Evolutionary conservation across 805 yeast species (phyloP), one percentile per base, ranked within the genome.

Genomic region (Lipomyces yamadae): DNA sequence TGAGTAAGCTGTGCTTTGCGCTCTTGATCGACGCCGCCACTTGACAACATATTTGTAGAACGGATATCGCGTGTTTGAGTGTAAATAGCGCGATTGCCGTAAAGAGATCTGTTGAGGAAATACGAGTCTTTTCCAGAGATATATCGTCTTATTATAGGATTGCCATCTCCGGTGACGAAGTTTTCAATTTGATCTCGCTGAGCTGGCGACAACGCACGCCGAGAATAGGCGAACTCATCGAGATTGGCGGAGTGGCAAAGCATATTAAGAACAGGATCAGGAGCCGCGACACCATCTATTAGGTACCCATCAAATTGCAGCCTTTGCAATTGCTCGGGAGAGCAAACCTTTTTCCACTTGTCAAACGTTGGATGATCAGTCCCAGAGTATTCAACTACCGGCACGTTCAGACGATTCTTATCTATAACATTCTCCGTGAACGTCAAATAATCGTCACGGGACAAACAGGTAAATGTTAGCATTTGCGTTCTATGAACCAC

Each of bases 251-350:
- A 78, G 62, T 79, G 78, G 70, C 89, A 86, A 39, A 93, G 81
- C 92, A 90, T 91, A 62, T 83, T 81, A 60, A 91, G 74, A 0
- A 94, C 96, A 8, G 84, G 83, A 4, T 76, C 74, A 0, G 97
- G 97, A 0, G 97, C 98, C 2, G 78, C 77, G 2, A 94, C 73
- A 69, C 85, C 85, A 72, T 95, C 97, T 1, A 84, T 77, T 33
- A 92, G 71, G 73, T 85, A 91, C 0, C 97, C 95, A 63, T 90
- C 97, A 76, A 95, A 92, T 0, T 97, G 97, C 30, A 80, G 76
- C 0, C 64, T 45, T 35, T 69, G 73, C 1, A 92, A 72, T 58
- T 81, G 74, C 7, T 79, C 80, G 1, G 65, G 56, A 1, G 67
- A 35, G 54, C 74, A 62, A 5, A 75, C 73, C 15, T 33, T 55